Evolutionary conservation across 495 filamentous ascomycete genomes (phyloP), one percentile per base, ranked within the genome.

Genomic region (Alectoria sarmentosa): DNA sequence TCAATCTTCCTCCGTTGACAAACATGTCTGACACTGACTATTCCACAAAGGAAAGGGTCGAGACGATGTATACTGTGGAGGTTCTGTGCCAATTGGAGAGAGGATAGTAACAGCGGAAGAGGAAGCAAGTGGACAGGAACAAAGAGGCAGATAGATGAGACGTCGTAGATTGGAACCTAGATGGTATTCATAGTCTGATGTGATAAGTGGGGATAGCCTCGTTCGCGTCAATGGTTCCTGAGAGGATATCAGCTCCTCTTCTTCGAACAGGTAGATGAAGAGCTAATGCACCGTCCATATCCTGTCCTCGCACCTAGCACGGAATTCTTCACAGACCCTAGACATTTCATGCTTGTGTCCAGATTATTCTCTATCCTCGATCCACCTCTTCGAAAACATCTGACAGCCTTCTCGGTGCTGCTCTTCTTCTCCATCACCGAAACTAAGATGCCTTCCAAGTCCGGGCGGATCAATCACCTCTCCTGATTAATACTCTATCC

Each of bases 1-100:
- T 79, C 67, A 65, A 74, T 80, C 71, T 81, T 52, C 79, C 78
- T 80, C 78, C 71, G 67, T 65, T 80, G 78, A 82, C 77, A 79
- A 82, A 80, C 77, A 80, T 73, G 73, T 69, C 77, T 73, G 73
- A 79, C 76, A 80, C 75, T 72, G 76, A 69, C 61, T 19, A 34
- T 60, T 68, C 60, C 42, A 14, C 19, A 37, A 0, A 10, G 44
- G 60, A 62, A 36, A 32, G 26, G 67, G 73, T 76, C 75, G 73
- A 73, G 76, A 76, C 76, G 75, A 76, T 78, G 78, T 76, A 82
- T 82, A 80, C 75, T 80, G 74, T 76, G 75, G 78, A 80, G 76
- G 78, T 55, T 63, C 3, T 17, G 42, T 28, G 56, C 28, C 59
- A 59, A 55, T 58, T 28, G 62, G 38, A 44, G 37, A 34, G 60